A percentile compares a stretch with the other conserved stretches of the same genome.
phyloP scores from a whole-genome alignment of 768 basidiomycete species.

The Macrocybe gigantea region DNA sequence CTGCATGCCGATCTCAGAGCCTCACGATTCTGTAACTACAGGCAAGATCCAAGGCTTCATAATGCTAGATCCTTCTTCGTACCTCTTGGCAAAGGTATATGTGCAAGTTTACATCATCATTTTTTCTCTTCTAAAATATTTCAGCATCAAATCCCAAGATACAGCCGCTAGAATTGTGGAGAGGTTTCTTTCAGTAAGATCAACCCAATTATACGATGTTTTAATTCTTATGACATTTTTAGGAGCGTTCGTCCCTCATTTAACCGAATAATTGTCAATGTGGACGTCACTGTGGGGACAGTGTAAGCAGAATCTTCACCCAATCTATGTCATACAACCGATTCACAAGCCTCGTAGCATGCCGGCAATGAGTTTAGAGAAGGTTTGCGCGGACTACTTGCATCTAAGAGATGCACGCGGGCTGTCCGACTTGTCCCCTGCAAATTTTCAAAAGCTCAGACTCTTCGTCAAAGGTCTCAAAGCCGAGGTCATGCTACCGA shows the following conservation, averaged over 20 bases:
- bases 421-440: constrained; percentile 7
- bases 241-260: constrained; percentile 38
- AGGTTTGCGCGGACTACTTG: constrained; percentile 16
- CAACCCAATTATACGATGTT: neutral
- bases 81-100: constrained; percentile 10
- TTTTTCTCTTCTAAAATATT: neutral
- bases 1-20: neutral
- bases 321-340: neutral
- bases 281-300: constrained; percentile 35
- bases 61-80: constrained; percentile 22
- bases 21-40: constrained; percentile 1
- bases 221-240: neutral
- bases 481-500: constrained; percentile 13
- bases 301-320: constrained; percentile 20
- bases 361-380: constrained; percentile 14
- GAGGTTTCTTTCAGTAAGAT: constrained; percentile 37
- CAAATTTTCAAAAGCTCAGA: constrained; percentile 16
- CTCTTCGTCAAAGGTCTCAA: constrained; percentile 24
- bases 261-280: constrained; percentile 30
- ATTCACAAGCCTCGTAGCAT: constrained; percentile 10
- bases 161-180: constrained; percentile 30
- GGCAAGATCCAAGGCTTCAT: constrained; percentile 14
- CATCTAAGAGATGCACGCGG: constrained; percentile 10
- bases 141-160: too few species aligned
- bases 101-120: neutral